These are phyloP conservation scores for Cocos nucifera DNA, from an alignment of 176 grass and related monocot genomes.

Conservation along the genomic window DNA sequence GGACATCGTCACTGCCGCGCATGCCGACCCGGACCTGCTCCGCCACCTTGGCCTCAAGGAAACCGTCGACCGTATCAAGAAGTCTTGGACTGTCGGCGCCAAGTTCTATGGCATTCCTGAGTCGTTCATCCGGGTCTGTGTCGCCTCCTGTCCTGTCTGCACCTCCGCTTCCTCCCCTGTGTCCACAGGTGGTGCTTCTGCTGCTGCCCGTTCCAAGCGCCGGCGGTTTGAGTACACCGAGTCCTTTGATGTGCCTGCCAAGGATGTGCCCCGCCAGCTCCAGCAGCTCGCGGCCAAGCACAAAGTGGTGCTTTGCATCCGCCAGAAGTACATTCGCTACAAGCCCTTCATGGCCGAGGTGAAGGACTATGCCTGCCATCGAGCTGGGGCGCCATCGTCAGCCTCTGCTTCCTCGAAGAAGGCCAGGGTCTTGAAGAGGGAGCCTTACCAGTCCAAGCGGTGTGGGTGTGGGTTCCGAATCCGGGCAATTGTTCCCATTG, in stretches of 20 bases:
- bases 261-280: slow-evolving; percentile 66
- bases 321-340: slow-evolving; percentile 98
- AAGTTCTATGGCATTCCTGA: slow-evolving; percentile 99
- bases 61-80: slow-evolving; percentile 88
- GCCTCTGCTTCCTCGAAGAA: slow-evolving; percentile 40
- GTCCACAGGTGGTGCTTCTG: too few relatives aligned
- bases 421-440: slow-evolving; percentile 64
- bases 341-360: slow-evolving; percentile 99
- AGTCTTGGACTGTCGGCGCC: slow-evolving; percentile 89
- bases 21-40: slow-evolving; percentile 74
- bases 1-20: slow-evolving; percentile 64
- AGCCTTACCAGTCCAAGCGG: slow-evolving; percentile 95
- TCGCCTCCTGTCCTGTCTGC: slow-evolving; percentile 70
- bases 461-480: slow-evolving; percentile 98
- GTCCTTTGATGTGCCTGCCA: slow-evolving; percentile 76
- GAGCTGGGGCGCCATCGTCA: slow-evolving; percentile 68
- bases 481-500: slow-evolving; percentile 88
- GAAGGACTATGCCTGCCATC: slow-evolving; percentile 96
- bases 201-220: slow-evolving; percentile 38
- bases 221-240: slow-evolving; percentile 96
- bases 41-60: slow-evolving; percentile 91
- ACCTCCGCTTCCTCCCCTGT: slow-evolving; percentile 34
- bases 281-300: slow-evolving; percentile 95
- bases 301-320: slow-evolving; percentile 94
- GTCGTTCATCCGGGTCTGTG: slow-evolving; percentile 89